phyloP scores from a whole-genome alignment of 139 green algal species.

The Trebouxia sp. region DNA sequence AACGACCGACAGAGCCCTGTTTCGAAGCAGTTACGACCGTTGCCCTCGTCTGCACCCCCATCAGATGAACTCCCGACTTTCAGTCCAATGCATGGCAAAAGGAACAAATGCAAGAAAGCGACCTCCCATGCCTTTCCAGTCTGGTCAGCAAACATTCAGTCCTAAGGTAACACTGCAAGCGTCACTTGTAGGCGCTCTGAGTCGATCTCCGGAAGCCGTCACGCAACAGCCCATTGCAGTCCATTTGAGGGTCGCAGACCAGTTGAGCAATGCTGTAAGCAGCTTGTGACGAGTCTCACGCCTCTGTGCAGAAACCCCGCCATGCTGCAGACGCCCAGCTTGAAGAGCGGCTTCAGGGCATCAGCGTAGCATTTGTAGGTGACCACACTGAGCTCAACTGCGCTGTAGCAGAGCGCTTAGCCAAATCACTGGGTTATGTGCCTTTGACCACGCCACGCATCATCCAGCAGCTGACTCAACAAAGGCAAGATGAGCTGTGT shows the following conservation, averaged over 20 bases:
- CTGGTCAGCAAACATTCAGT: neutral
- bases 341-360: conserved; percentile 15
- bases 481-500: neutral
- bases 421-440: neutral
- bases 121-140: neutral
- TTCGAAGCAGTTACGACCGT: too few relatives aligned
- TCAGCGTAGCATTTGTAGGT: conserved; percentile 12
- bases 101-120: conserved; percentile 9
- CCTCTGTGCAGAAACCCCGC: neutral
- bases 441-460: neutral
- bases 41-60: too few relatives aligned
- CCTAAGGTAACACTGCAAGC: neutral
- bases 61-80: too few relatives aligned
- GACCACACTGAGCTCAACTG: conserved; percentile 13
- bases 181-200: too few relatives aligned
- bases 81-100: neutral
- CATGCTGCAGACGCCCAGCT: conserved; percentile 14
- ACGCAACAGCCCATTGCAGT: too few relatives aligned
- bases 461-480: neutral
- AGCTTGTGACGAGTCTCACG: neutral
- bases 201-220: too few relatives aligned
- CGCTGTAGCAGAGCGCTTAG: neutral
- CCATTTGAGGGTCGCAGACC: too few relatives aligned
- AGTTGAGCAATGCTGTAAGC: neutral
- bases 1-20: too few relatives aligned